Percentiles rank a stretch among this genome's conserved stretches.
phyloP scores from a whole-genome alignment of 345 rosid species.

The Gynandropsis gynandra region DNA sequence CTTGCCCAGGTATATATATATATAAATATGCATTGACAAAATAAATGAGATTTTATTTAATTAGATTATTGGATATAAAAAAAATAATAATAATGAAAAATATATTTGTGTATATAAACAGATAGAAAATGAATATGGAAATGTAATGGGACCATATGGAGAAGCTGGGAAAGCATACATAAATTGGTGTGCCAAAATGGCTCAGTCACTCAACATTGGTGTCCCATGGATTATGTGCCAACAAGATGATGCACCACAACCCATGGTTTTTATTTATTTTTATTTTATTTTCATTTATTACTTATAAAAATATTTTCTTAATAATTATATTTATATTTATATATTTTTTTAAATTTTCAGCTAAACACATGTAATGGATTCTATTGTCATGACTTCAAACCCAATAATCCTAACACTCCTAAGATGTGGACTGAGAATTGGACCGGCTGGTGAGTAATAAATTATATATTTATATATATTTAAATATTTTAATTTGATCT shows the following conservation, averaged over 20 bases:
- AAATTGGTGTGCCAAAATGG: conserved; percentile 34
- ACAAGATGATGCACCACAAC: conserved; percentile 38
- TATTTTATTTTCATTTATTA: background rate
- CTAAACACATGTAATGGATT: conserved; percentile 47
- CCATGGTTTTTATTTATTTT: conserved; percentile 27
- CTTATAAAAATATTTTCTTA: background rate
- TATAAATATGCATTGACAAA: conserved; percentile 22
- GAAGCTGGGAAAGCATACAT: conserved; percentile 24
- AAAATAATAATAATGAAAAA: too few relatives aligned
- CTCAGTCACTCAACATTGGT: conserved; percentile 31
- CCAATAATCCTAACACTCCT: conserved; percentile 34
- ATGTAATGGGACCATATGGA: conserved; percentile 26
- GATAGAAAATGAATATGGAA: conserved; percentile 39
- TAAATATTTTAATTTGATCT: background rate
- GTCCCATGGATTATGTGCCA: conserved; percentile 64
- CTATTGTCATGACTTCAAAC: conserved; percentile 41
- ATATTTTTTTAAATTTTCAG: conserved; percentile 22
- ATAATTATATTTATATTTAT: background rate
- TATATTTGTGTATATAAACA: background rate
- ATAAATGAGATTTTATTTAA: background rate
- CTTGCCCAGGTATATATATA: conserved; percentile 47
- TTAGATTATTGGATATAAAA: background rate
- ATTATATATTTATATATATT: background rate
- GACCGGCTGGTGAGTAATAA: conserved; percentile 47
- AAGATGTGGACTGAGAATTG: conserved; percentile 69